Evolutionary conservation across 2,329 filamentous ascomycete genomes (phyloP).

Genomic region (Drechslerella coelobrocha): DNA sequence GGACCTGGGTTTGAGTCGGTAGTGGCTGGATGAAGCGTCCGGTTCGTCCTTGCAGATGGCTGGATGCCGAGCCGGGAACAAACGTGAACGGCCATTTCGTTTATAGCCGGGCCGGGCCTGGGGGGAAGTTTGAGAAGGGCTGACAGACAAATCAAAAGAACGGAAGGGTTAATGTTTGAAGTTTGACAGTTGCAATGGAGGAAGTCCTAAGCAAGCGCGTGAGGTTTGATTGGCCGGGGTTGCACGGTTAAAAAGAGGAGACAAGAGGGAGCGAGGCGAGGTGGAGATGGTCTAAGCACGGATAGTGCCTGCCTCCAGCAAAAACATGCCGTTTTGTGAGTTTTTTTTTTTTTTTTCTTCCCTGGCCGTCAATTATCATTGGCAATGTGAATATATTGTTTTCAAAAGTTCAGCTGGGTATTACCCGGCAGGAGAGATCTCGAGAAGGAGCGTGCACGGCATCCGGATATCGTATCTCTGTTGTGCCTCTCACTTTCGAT

Average conservation of each 20-base stretch:
- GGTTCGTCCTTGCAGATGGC: slow-evolving; percentile 6
- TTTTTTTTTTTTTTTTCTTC: not conserved
- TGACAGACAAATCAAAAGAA: not conserved
- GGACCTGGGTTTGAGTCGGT: slow-evolving; percentile 5
- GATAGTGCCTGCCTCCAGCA: too few species aligned
- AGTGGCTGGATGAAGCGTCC: not conserved
- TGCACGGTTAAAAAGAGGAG: not conserved
- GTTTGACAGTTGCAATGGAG: too few species aligned
- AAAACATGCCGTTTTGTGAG: not conserved
- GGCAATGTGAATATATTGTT: too few species aligned
- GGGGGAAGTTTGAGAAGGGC: not conserved
- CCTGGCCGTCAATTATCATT: not conserved
- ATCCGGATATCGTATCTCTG: not conserved
- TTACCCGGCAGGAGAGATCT: not conserved
- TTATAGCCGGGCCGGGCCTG: slow-evolving; percentile 24
- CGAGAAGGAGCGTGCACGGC: too few species aligned
- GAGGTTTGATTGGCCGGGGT: not conserved
- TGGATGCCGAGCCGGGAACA: slow-evolving; percentile 9
- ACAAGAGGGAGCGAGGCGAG: not conserved
- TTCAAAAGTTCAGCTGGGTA: too few species aligned
- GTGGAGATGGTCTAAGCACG: not conserved
- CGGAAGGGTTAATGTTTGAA: too few species aligned
- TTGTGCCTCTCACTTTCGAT: not conserved
- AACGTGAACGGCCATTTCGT: slow-evolving; percentile 17
- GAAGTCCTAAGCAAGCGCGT: too few species aligned